Base-by-base conservation (phyloP, 495 filamentous ascomycete species). In the Venustampulla echinocandica region DNA sequence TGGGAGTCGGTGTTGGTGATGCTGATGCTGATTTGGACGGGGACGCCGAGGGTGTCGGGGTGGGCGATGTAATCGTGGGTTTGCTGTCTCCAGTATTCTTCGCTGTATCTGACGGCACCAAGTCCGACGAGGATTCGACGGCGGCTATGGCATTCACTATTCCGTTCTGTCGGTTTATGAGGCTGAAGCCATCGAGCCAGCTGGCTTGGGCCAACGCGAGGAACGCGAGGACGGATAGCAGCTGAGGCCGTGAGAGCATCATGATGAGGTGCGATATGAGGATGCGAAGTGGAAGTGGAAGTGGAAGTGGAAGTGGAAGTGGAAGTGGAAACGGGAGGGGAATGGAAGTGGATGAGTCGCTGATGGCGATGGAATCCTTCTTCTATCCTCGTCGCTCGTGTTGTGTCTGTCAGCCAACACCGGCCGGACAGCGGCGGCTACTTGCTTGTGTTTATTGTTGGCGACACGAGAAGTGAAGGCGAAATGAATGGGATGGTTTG, bases 201-300 rank as follows among this genome's bases (percentile, higher is more conserved):
- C 9, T 47, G 9, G 55, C 55, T 39, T 57, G 55, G 17, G 46
- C 34, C 15, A 57, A 38, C 15, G 55, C 38, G 34, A 54, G 15
- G 38, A 43, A 34, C 10, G 47, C 44, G 11, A 57, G 44, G 4
- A 57, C n/a, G 19, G 50, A 32, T 10, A 57, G 14, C 22, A 57
- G 19, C 10, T 49, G 46, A 13, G 38, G 42, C 15, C 39, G 43
- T 23, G 44, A 48, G 23, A 43, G 30, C 47, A 52, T 48, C 35
- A 47, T 50, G 42, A n/a, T 20, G 38, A 22, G 4, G 14, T 42
- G 38, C 25, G 38, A 23, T 2, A 23, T 4, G 11, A 35, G n/a
- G 13, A 5, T 15, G n/a, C n/a, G n/a, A n/a, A n/a, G n/a, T n/a
- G n/a, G n/a, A n/a, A n/a, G n/a, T n/a, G n/a, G n/a, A n/a, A n/a